These are phyloP conservation scores for Knufia petricola DNA, from an alignment of 2,329 filamentous ascomycete genomes.

Conservation along the genomic window DNA sequence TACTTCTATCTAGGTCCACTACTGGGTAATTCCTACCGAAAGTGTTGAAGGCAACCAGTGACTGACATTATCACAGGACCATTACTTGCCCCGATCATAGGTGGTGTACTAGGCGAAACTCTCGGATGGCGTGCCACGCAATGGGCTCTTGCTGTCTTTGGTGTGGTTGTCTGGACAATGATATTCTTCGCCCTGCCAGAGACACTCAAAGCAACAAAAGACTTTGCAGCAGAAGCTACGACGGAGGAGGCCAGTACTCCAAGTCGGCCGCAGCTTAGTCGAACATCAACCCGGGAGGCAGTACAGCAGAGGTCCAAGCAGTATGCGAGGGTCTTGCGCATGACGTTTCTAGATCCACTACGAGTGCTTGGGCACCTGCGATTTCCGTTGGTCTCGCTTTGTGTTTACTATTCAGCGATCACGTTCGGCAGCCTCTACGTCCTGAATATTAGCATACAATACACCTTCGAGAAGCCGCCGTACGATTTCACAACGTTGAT, in stretches of 20 bases:
- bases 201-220: conserved; percentile 27
- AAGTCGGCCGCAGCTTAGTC: conserved; percentile 30
- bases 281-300: conserved; percentile 54
- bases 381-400: conserved; percentile 63
- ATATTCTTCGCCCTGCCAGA: conserved; percentile 39
- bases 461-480: conserved; percentile 55
- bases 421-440: conserved; percentile 68
- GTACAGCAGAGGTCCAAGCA: conserved; percentile 48
- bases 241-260: conserved; percentile 18
- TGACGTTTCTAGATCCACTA: conserved; percentile 62
- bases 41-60: too few species aligned
- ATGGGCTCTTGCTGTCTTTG: conserved; percentile 68
- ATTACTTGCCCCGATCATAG: conserved; percentile 64
- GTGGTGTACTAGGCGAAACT: conserved; percentile 58
- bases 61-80: too few species aligned
- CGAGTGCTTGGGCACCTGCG: conserved; percentile 61
- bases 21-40: too few species aligned
- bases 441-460: conserved; percentile 66
- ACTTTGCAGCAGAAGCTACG: conserved; percentile 25
- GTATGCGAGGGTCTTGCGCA: conserved; percentile 46
- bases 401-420: conserved; percentile 63
- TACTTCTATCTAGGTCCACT: conserved; percentile 74
- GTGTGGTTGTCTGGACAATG: conserved; percentile 35
- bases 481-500: conserved; percentile 61
- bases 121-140: conserved; percentile 68